Evolutionary conservation across 1,284 basidiomycete species (phyloP), one percentile per base, ranked within the genome.

Genomic region (Tilletia indica): DNA sequence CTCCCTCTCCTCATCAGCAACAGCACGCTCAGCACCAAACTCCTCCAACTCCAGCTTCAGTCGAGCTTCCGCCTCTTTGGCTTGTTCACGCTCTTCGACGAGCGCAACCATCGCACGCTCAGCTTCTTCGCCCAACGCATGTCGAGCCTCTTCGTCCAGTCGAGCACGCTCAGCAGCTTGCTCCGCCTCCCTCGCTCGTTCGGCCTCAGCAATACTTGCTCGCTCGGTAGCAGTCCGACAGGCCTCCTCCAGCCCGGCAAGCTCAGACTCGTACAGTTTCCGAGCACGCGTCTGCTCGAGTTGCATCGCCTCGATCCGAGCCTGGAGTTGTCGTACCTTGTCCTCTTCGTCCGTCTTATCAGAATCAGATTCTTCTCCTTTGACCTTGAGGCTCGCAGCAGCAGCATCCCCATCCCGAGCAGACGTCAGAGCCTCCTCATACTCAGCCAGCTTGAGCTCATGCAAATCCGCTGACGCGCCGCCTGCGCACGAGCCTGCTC

Each of bases 51-150:
- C 11, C 4, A 11, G 11, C 25, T 25, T 21, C 4, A 58, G 56
- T 4, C 34, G 56, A 9, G 19, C 56, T 12, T 58, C 56, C 6
- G 19, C 61, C 4, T 25, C 61, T 16, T 38, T 42, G 8, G 61
- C 61, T 12, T 19, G 25, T 4, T 64, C 61, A 12, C 61, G 61
- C 61, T 64, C 61, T n/a, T 38, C 61, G 8, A 64, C 61, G 12
- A 64, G 61, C 61, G 61, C 31, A 34, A 38, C 19, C 61, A 64
- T 64, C 16, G 61, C 61, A 11, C 61, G 61, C 36, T 64, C 61
- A 31, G 61, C 61, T 16, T 64, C 61, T 42, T 64, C 61, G 12
- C 61, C 36, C 25, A 64, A 36, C 31, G 61, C 61, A 64, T 64
- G 36, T 4, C 61, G 61, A 25, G 61, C 61, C 36, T 64, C 61